These are phyloP conservation scores for Kappamyces sp. DNA, from an alignment of 192 early-diverging fungal genomes.

Conservation along the genomic window DNA sequence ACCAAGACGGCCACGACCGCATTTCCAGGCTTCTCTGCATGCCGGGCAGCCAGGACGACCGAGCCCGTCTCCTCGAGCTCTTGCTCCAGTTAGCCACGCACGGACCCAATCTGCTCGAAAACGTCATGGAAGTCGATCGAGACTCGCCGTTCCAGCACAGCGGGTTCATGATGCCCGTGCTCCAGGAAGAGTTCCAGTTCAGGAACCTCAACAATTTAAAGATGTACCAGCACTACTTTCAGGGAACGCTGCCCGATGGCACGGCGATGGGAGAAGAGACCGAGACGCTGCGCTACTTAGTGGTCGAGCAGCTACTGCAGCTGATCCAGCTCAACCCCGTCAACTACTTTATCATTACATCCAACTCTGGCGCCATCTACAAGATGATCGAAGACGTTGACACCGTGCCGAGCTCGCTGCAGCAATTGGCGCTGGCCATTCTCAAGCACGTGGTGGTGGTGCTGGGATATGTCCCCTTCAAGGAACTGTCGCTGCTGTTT, in stretches of 20 bases:
- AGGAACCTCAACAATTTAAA: background rate
- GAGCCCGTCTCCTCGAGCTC: too few relatives aligned
- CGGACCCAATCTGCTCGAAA: slow-evolving; percentile 2
- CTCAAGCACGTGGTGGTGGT: slow-evolving; percentile 48
- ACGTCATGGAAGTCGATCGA: slow-evolving; percentile 6
- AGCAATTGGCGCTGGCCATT: slow-evolving; percentile 38
- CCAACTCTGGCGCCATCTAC: slow-evolving; percentile 40
- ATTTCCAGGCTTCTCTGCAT: background rate
- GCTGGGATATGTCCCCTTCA: slow-evolving; percentile 60
- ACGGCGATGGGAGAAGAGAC: too few relatives aligned
- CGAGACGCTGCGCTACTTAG: background rate
- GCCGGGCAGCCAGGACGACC: too few relatives aligned
- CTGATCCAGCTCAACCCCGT: slow-evolving; percentile 43
- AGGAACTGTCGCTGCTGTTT: slow-evolving; percentile 15
- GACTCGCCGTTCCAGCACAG: slow-evolving; percentile 9
- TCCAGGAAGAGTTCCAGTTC: background rate
- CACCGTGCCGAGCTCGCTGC: slow-evolving; percentile 36
- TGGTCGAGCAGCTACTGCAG: background rate
- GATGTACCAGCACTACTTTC: background rate
- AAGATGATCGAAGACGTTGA: slow-evolving; percentile 50
- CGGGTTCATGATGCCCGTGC: slow-evolving; percentile 8
- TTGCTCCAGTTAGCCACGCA: too few relatives aligned
- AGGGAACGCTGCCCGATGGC: too few relatives aligned
- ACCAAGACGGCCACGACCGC: background rate
- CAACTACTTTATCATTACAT: slow-evolving; percentile 53